phyloP scores from a whole-genome alignment of 805 yeast species.

The Nakazawaea ernobii region DNA sequence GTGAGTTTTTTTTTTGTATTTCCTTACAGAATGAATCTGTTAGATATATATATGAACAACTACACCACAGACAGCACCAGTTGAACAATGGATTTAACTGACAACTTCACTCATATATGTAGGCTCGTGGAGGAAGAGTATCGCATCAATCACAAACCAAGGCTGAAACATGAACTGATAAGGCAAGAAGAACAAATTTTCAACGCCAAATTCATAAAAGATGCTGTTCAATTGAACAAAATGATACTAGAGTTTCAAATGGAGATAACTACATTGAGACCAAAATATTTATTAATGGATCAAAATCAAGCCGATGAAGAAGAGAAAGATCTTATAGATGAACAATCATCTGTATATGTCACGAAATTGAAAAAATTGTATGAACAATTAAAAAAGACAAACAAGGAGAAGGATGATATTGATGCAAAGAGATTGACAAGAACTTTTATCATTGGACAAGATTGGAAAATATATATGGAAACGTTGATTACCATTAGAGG shows the following conservation, averaged over 20 bases:
- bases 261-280: slow-evolving; percentile 19
- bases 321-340: slow-evolving; percentile 52
- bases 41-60: not conserved
- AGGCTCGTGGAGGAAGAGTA: slow-evolving; percentile 33
- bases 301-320: slow-evolving; percentile 22
- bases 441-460: slow-evolving; percentile 3
- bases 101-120: slow-evolving; percentile 42
- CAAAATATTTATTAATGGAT: slow-evolving; percentile 22
- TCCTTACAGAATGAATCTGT: not conserved
- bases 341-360: slow-evolving; percentile 45
- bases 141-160: slow-evolving; percentile 9
- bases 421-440: slow-evolving; percentile 12
- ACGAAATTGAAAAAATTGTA: slow-evolving; percentile 48
- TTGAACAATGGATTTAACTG: slow-evolving; percentile 42
- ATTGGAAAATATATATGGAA: slow-evolving; percentile 17
- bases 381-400: slow-evolving; percentile 45
- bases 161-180: slow-evolving; percentile 1
- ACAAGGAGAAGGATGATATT: slow-evolving; percentile 33
- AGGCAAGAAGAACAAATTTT: slow-evolving; percentile 1
- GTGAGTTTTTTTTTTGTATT: not conserved
- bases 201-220: slow-evolving; percentile 5
- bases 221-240: slow-evolving; percentile 2
- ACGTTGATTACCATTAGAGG: slow-evolving; percentile 33
- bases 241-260: not conserved
- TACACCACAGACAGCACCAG: not conserved